These are phyloP conservation scores for Haplosporangium sp. DNA, from an alignment of 371 early-diverging fungal genomes.

Conservation along the genomic window DNA sequence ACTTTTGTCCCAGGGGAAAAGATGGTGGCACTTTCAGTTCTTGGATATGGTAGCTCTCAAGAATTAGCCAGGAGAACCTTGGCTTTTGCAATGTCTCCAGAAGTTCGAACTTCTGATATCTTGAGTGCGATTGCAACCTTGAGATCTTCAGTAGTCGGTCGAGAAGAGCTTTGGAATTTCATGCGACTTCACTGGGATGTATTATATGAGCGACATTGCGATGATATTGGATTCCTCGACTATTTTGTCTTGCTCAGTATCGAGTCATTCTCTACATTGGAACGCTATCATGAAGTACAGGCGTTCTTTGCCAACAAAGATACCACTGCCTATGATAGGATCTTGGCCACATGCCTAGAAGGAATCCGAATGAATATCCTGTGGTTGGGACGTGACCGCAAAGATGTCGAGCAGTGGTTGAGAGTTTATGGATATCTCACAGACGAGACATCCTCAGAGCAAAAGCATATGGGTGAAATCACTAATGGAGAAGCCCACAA, in stretches of 20 bases:
- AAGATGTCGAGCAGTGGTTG: conserved; percentile 80
- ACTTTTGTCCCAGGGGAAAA: conserved; percentile 80
- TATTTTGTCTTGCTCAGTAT: conserved; percentile 74
- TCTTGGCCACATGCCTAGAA: conserved; percentile 89
- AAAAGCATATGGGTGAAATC: not conserved
- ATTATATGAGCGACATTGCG: conserved; percentile 69
- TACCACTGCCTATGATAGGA: conserved; percentile 76
- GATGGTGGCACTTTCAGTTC: conserved; percentile 78
- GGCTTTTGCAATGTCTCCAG: conserved; percentile 74
- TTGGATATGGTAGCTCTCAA: conserved; percentile 76
- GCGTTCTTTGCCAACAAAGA: conserved; percentile 82
- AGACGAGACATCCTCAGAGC: not conserved
- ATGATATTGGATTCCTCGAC: conserved; percentile 81
- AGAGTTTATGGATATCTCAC: conserved; percentile 45
- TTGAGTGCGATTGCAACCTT: conserved; percentile 39
- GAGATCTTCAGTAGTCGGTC: conserved; percentile 40
- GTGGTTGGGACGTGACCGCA: conserved; percentile 85
- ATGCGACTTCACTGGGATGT: conserved; percentile 54
- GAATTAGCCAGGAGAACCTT: conserved; percentile 70
- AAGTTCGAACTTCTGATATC: conserved; percentile 89
- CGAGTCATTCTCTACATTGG: conserved; percentile 76
- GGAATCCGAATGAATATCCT: conserved; percentile 77
- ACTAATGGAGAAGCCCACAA: not conserved
- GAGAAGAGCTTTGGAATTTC: conserved; percentile 51
- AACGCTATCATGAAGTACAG: conserved; percentile 77